Evolutionary conservation across 176 grass and related monocot species (phyloP).

Genomic region (barley (Hordeum vulgare)): MorexV3_pseudomolecules_assembly NC_058524.1:56694548-56695047

Average conservation of each 20-base stretch:
- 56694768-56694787: conserved; percentile 36
- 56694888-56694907: neutral
- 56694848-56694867: conserved; percentile 3
- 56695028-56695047: too few species aligned
- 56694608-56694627: neutral
- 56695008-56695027: too few species aligned
- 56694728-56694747: conserved; percentile 7
- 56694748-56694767: conserved; percentile 36
- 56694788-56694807: conserved; percentile 50
- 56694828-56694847: conserved; percentile 29
- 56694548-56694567: conserved; percentile 29
- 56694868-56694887: conserved; percentile 21
- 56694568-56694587: neutral
- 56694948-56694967: too few species aligned
- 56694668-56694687: neutral
- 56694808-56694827: conserved; percentile 90
- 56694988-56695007: too few species aligned
- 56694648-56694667: neutral
- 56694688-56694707: neutral
- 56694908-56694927: too few species aligned
- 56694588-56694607: neutral
- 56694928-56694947: too few species aligned
- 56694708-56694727: neutral
- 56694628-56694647: neutral
- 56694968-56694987: too few species aligned